Evolutionary conservation across 2,329 filamentous ascomycete species (phyloP).

Genomic region (Balansia obtecta): DNA sequence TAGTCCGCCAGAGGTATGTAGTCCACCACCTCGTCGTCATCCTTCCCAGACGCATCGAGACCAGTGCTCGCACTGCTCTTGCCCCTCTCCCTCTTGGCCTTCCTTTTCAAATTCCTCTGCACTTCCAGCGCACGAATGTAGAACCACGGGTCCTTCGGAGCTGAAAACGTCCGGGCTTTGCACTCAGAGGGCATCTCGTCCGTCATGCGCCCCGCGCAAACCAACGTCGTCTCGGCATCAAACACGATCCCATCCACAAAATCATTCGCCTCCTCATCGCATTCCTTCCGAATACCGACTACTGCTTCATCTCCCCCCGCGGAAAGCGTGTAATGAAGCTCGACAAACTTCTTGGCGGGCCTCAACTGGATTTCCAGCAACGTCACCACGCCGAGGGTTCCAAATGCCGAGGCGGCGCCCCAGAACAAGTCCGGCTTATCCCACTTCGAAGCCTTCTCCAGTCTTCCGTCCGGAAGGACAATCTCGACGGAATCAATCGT

Average conservation of each 20-base stretch:
- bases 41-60: neutral
- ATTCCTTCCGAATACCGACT: constrained; percentile 32
- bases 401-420: constrained; percentile 52
- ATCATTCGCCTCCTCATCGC: constrained; percentile 32
- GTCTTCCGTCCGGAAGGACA: constrained; percentile 46
- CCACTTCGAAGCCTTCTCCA: constrained; percentile 40
- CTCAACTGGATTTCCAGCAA: constrained; percentile 48
- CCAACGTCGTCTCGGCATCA: constrained; percentile 37
- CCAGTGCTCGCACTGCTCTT: neutral
- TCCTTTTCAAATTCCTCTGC: constrained; percentile 15
- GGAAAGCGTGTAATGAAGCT: constrained; percentile 41
- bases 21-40: constrained; percentile 24
- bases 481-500: constrained; percentile 52
- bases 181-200: constrained; percentile 27
- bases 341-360: constrained; percentile 41
- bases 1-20: constrained; percentile 53
- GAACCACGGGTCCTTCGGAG: constrained; percentile 56
- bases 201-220: constrained; percentile 48
- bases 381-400: constrained; percentile 55
- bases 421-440: constrained; percentile 48
- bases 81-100: constrained; percentile 3
- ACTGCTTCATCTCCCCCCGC: constrained; percentile 26
- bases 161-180: constrained; percentile 36
- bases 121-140: constrained; percentile 51
- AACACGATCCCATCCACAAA: constrained; percentile 62